phyloP scores from a whole-genome alignment of 768 basidiomycete species.

The Tylopilus plumbeoviolaceoides region DNA sequence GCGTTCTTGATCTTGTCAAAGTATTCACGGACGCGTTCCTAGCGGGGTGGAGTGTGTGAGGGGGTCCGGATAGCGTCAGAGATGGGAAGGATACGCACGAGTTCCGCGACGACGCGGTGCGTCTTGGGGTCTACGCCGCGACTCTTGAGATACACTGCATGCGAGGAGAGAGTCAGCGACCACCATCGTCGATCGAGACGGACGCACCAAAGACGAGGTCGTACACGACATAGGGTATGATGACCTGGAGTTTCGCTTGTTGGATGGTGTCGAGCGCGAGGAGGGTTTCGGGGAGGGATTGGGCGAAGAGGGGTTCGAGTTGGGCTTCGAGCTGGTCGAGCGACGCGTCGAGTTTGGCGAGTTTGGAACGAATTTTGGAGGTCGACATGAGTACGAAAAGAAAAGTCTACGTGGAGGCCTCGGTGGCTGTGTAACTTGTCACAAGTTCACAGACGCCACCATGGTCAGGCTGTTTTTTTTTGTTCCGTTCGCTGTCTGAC shows the following conservation, averaged over 20 bases:
- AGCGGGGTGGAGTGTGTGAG: neutral
- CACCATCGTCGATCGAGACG: neutral
- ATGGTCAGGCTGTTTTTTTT: conserved; percentile 14
- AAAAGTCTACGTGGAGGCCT: neutral
- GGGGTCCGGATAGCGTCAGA: neutral
- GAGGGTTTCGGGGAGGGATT: conserved; percentile 64
- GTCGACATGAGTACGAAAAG: conserved; percentile 29
- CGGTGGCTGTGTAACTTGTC: conserved; percentile 8
- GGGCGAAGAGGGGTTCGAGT: conserved; percentile 63
- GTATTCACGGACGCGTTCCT: conserved; percentile 77
- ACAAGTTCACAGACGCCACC: conserved; percentile 5
- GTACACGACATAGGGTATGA: conserved; percentile 78
- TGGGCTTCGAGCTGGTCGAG: conserved; percentile 66
- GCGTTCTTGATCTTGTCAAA: conserved; percentile 79
- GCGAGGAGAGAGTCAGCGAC: neutral
- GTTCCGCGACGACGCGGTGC: conserved; percentile 71
- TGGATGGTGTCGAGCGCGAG: conserved; percentile 66
- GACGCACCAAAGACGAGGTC: conserved; percentile 79
- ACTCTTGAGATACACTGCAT: conserved; percentile 74
- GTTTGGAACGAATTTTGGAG: conserved; percentile 34
- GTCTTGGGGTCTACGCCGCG: conserved; percentile 75
- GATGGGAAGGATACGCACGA: conserved; percentile 18
- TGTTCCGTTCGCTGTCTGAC: neutral
- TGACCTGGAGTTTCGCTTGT: conserved; percentile 77
- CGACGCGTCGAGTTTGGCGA: conserved; percentile 49